Conservation (phyloP, 306 rosid species). For the Fagus crenata region DNA sequence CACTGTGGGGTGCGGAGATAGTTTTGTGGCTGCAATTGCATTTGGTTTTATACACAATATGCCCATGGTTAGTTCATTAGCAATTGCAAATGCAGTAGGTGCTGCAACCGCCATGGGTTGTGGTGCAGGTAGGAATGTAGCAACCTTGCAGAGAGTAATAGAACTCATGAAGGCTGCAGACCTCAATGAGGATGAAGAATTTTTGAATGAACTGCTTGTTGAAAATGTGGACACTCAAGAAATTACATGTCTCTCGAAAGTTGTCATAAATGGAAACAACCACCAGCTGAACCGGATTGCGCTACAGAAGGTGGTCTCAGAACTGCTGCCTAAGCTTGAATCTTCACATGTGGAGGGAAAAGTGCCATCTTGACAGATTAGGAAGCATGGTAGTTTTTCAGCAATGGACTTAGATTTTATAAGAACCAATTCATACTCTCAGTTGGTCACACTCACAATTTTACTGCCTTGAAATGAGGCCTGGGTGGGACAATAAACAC, state of each 20-base stretch:
- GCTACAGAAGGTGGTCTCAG: slow-evolving; percentile 62
- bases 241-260: slow-evolving; percentile 52
- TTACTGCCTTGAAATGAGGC: neutral
- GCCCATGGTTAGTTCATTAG: slow-evolving; percentile 68
- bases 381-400: slow-evolving; percentile 15
- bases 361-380: slow-evolving; percentile 48
- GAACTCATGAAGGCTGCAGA: slow-evolving; percentile 56
- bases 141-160: slow-evolving; percentile 63
- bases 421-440: slow-evolving; percentile 23
- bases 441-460: slow-evolving; percentile 14
- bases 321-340: slow-evolving; percentile 65
- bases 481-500: slow-evolving; percentile 2
- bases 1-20: slow-evolving; percentile 97
- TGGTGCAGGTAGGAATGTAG: slow-evolving; percentile 98
- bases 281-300: slow-evolving; percentile 42
- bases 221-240: slow-evolving; percentile 48
- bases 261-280: slow-evolving; percentile 36
- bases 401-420: slow-evolving; percentile 10
- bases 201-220: slow-evolving; percentile 56
- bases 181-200: slow-evolving; percentile 52
- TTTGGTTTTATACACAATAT: slow-evolving; percentile 76
- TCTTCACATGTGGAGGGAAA: slow-evolving; percentile 44
- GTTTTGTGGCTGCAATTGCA: slow-evolving; percentile 92
- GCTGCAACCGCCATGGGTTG: slow-evolving; percentile 98
- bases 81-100: slow-evolving; percentile 94